Conservation (phyloP, 768 basidiomycete genomes). For the Chalciporus chontae region DNA sequence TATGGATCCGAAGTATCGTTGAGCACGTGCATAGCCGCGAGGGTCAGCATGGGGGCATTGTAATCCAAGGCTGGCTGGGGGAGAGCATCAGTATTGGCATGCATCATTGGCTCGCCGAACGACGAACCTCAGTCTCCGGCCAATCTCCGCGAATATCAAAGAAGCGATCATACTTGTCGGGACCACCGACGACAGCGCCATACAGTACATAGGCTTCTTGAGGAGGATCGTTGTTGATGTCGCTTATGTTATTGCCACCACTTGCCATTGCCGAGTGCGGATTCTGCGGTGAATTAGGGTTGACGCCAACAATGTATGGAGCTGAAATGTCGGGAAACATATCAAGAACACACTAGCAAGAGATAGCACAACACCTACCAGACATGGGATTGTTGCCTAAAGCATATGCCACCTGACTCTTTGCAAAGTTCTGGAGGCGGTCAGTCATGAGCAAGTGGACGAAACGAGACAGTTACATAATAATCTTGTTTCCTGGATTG, state of each 20-base stretch:
- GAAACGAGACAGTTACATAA: slow-evolving; percentile 40
- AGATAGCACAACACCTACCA: slow-evolving; percentile 38
- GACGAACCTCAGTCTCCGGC: slow-evolving; percentile 76
- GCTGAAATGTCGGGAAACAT: not conserved
- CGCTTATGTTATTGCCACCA: slow-evolving; percentile 67
- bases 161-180: slow-evolving; percentile 68
- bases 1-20: slow-evolving; percentile 70
- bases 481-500: slow-evolving; percentile 57
- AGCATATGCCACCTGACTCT: slow-evolving; percentile 74
- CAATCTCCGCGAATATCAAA: slow-evolving; percentile 88
- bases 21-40: slow-evolving; percentile 75
- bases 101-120: not conserved
- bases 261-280: slow-evolving; percentile 89
- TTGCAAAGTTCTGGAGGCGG: slow-evolving; percentile 58
- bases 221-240: slow-evolving; percentile 69
- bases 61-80: slow-evolving; percentile 77
- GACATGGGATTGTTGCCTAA: slow-evolving; percentile 91
- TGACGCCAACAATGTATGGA: slow-evolving; percentile 77
- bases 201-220: slow-evolving; percentile 77
- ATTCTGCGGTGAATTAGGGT: slow-evolving; percentile 88
- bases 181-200: slow-evolving; percentile 88
- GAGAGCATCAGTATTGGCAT: slow-evolving; percentile 11
- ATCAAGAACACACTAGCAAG: not conserved
- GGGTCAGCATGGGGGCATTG: slow-evolving; percentile 84
- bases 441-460: slow-evolving; percentile 4